Conservation (phyloP, 805 yeast species). For the Zygoascus biomembranicola region DNA sequence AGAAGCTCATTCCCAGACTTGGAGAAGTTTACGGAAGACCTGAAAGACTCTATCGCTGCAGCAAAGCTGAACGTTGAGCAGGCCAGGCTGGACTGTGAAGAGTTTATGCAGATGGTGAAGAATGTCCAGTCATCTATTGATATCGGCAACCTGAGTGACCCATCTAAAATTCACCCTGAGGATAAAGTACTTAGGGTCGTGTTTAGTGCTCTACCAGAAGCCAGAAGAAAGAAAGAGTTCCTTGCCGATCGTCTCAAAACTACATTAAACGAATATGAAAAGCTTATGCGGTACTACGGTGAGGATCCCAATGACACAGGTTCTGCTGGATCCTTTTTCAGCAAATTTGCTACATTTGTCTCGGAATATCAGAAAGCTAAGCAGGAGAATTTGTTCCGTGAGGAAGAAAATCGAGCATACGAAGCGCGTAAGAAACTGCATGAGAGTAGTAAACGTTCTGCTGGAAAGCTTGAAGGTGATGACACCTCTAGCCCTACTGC, state of each 20-base stretch:
- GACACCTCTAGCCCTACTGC: slow-evolving; percentile 23
- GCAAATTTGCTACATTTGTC: slow-evolving; percentile 71
- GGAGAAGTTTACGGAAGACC: slow-evolving; percentile 66
- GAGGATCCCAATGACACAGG: slow-evolving; percentile 69
- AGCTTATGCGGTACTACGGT: slow-evolving; percentile 79
- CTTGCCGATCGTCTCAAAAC: slow-evolving; percentile 55
- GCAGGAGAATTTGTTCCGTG: slow-evolving; percentile 66
- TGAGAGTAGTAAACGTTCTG: slow-evolving; percentile 34
- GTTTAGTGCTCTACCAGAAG: slow-evolving; percentile 61
- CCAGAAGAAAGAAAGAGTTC: slow-evolving; percentile 59
- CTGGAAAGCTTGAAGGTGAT: slow-evolving; percentile 1
- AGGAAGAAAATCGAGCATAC: slow-evolving; percentile 70
- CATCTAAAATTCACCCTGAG: slow-evolving; percentile 69
- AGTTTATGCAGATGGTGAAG: slow-evolving; percentile 49
- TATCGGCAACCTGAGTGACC: slow-evolving; percentile 79
- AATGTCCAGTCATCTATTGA: slow-evolving; percentile 69
- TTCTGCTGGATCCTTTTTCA: slow-evolving; percentile 63
- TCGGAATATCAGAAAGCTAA: slow-evolving; percentile 73
- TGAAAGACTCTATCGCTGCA: slow-evolving; percentile 48
- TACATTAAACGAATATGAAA: slow-evolving; percentile 57
- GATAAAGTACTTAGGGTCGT: slow-evolving; percentile 63
- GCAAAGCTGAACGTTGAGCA: slow-evolving; percentile 79
- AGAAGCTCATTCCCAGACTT: slow-evolving; percentile 76
- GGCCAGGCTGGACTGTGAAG: slow-evolving; percentile 60
- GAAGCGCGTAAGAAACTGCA: slow-evolving; percentile 65